phyloP scores from a whole-genome alignment of 495 filamentous ascomycete species.

The Podospora conica region DNA sequence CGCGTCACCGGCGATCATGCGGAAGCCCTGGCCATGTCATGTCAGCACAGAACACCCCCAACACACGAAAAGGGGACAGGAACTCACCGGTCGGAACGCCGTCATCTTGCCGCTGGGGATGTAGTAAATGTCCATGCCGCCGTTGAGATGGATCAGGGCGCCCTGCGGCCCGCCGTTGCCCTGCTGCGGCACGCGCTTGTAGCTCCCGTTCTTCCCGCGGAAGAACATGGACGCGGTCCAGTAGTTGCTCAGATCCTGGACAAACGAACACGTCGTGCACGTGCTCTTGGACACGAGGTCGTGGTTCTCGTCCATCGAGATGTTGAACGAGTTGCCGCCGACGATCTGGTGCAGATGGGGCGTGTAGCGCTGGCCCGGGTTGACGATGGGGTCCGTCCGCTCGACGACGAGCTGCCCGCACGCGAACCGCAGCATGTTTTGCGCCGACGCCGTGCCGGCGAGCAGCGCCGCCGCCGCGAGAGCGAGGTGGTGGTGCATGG shows the following conservation, averaged over 20 bases:
- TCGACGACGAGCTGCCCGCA: conserved; percentile 53
- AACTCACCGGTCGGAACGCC: conserved; percentile 49
- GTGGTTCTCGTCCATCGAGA: conserved; percentile 53
- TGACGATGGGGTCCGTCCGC: conserved; percentile 47
- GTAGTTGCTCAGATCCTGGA: conserved; percentile 70
- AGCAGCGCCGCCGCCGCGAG: conserved; percentile 44
- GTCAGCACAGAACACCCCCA: not conserved
- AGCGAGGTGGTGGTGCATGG: conserved; percentile 44
- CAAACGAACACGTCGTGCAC: conserved; percentile 66
- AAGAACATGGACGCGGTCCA: conserved; percentile 72
- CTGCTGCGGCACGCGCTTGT: conserved; percentile 58
- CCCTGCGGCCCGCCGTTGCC: conserved; percentile 56
- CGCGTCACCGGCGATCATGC: conserved; percentile 45
- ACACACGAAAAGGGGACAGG: not conserved
- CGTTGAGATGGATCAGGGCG: conserved; percentile 49
- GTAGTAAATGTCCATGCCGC: conserved; percentile 30
- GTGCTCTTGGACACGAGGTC: conserved; percentile 50
- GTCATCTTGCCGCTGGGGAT: conserved; percentile 44
- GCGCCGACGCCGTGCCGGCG: conserved; percentile 40
- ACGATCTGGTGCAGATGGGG: conserved; percentile 50
- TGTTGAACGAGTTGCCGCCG: conserved; percentile 60
- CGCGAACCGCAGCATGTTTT: conserved; percentile 51
- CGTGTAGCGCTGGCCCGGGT: conserved; percentile 45
- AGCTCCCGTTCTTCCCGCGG: conserved; percentile 62
- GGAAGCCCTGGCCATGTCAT: conserved; percentile 45